A percentile compares a stretch with the other conserved stretches of the same genome.
Conservation (phyloP, 768 basidiomycete genomes). For the Suillus paluster region DNA sequence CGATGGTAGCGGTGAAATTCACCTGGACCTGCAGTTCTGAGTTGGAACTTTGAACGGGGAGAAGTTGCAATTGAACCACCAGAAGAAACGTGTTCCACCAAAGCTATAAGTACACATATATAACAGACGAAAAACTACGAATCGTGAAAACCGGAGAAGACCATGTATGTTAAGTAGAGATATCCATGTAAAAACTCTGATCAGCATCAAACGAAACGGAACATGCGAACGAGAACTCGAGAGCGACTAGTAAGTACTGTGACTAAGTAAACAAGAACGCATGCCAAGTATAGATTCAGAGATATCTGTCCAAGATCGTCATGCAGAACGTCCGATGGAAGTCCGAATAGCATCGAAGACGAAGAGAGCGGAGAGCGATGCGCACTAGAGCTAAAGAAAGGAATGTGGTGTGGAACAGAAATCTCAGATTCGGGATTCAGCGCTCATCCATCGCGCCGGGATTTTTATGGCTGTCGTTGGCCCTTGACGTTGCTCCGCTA, state of each 20-base stretch:
- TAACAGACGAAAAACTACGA: not conserved
- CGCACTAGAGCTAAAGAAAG: too few relatives aligned
- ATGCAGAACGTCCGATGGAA: slow-evolving; percentile 10
- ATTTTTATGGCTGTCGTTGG: slow-evolving; percentile 29
- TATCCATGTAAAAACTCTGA: too few relatives aligned
- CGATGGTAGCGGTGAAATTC: too few relatives aligned
- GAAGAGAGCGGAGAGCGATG: too few relatives aligned
- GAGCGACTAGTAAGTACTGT: slow-evolving; percentile 20
- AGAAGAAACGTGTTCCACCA: slow-evolving; percentile 12
- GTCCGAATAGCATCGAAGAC: not conserved
- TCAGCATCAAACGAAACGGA: slow-evolving; percentile 11
- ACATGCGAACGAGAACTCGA: slow-evolving; percentile 23
- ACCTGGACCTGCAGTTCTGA: not conserved
- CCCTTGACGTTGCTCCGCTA: slow-evolving; percentile 18
- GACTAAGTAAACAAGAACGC: slow-evolving; percentile 25
- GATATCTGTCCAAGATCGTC: slow-evolving; percentile 27
- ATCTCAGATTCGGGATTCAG: too few relatives aligned
- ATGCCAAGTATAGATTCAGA: slow-evolving; percentile 32
- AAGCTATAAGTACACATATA: slow-evolving; percentile 37
- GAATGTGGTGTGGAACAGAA: too few relatives aligned
- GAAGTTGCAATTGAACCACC: too few relatives aligned
- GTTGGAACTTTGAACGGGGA: too few relatives aligned
- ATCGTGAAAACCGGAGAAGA: slow-evolving; percentile 12
- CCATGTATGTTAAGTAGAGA: too few relatives aligned
- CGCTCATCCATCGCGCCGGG: slow-evolving; percentile 17